Conservation (phyloP, 352 stramenopile species). For the Globisporangium cylindrosporum region DNA sequence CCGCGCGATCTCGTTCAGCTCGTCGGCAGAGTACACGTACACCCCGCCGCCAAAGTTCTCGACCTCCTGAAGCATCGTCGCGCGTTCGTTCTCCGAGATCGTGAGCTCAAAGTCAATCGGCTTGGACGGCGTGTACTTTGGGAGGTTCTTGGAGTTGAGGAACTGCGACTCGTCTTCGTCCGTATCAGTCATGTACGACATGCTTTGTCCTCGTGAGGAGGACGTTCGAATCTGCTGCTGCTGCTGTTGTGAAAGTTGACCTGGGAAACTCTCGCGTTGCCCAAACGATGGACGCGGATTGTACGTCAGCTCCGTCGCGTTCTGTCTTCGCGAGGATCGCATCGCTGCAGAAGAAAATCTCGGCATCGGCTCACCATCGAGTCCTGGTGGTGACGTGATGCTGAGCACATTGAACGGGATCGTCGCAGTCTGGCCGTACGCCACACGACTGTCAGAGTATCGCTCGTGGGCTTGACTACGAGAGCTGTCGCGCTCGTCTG, state of each 20-base stretch:
- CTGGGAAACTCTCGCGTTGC: slow-evolving; percentile 5
- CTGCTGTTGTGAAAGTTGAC: background rate
- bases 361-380: background rate
- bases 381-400: slow-evolving; percentile 5
- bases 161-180: slow-evolving; percentile 13
- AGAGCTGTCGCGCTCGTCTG: background rate
- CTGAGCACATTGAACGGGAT: slow-evolving; percentile 7
- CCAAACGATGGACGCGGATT: background rate
- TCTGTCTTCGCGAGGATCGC: slow-evolving; percentile 4
- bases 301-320: slow-evolving; percentile 17
- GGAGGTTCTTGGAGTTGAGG: slow-evolving; percentile 12
- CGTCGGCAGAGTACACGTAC: slow-evolving; percentile 81
- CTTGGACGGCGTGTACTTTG: slow-evolving; percentile 35
- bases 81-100: slow-evolving; percentile 58
- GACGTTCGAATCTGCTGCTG: slow-evolving; percentile 2
- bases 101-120: slow-evolving; percentile 34
- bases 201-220: slow-evolving; percentile 6
- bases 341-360: slow-evolving; percentile 5
- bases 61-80: slow-evolving; percentile 59
- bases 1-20: slow-evolving; percentile 52
- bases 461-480: slow-evolving; percentile 9
- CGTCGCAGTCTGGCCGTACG: slow-evolving; percentile 14
- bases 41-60: slow-evolving; percentile 53
- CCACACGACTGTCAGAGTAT: slow-evolving; percentile 22
- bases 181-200: slow-evolving; percentile 8